These are phyloP conservation scores for Magnusiomyces sp. DNA, from an alignment of 1,139 yeast genomes.

Conservation along the genomic window DNA sequence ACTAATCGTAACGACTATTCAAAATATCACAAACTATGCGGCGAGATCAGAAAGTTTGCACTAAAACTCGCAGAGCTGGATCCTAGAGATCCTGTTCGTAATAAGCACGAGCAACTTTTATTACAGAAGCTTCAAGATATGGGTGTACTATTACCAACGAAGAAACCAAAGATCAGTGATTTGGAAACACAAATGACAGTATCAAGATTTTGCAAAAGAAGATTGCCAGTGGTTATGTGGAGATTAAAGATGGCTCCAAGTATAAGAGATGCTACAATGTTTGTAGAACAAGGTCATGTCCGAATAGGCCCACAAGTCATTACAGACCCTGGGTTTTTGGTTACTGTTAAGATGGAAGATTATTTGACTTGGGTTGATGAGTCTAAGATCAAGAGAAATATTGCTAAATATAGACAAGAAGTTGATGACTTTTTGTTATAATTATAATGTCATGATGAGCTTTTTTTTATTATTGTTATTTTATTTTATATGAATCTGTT, in stretches of 20 bases:
- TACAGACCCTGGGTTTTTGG: conserved; percentile 91
- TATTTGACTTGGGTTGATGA: conserved; percentile 95
- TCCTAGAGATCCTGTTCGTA: conserved; percentile 77
- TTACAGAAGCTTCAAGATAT: conserved; percentile 79
- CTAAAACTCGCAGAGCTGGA: conserved; percentile 75
- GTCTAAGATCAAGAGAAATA: conserved; percentile 84
- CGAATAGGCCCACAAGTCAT: conserved; percentile 94
- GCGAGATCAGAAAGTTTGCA: conserved; percentile 80
- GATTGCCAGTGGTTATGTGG: conserved; percentile 94
- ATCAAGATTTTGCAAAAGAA: conserved; percentile 81
- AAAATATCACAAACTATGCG: conserved; percentile 86
- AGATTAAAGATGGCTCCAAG: conserved; percentile 91
- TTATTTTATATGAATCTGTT: too few species aligned
- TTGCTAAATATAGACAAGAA: conserved; percentile 75
- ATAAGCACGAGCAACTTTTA: conserved; percentile 77
- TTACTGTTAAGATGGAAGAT: conserved; percentile 85
- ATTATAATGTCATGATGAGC: too few species aligned
- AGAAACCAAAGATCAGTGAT: conserved; percentile 85
- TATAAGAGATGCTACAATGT: conserved; percentile 79
- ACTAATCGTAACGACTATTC: conserved; percentile 94
- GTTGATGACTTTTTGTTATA: conserved; percentile 36
- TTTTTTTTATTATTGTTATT: too few species aligned
- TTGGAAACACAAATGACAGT: conserved; percentile 88
- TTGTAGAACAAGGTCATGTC: conserved; percentile 94
- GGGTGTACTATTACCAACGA: conserved; percentile 56